These are phyloP conservation scores for Paraleonurus japonicus DNA, from an alignment of 257 asterid species.

Conservation along the genomic window DNA sequence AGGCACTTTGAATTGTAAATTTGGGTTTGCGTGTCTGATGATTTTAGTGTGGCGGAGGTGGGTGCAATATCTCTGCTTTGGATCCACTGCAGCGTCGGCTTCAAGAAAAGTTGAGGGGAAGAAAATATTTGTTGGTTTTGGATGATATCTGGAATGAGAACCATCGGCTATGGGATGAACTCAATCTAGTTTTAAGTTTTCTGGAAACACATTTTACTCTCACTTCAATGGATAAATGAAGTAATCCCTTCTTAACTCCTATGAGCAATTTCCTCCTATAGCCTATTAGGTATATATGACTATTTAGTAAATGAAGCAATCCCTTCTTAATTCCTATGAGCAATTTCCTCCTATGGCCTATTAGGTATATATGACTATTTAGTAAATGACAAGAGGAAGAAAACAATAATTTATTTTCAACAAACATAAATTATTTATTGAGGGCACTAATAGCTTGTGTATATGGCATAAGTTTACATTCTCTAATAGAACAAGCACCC, in stretches of 20 bases:
- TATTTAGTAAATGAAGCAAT: not conserved
- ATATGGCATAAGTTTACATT: not conserved
- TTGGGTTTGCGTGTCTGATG: slow-evolving; percentile 32
- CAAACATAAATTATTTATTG: not conserved
- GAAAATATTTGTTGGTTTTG: slow-evolving; percentile 26
- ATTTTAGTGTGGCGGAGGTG: slow-evolving; percentile 18
- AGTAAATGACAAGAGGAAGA: not conserved
- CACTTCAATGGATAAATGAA: not conserved
- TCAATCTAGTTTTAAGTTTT: no score
- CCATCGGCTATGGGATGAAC: slow-evolving; percentile 19
- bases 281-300: not conserved
- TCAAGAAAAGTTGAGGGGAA: slow-evolving; percentile 26
- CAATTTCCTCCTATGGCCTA: not conserved
- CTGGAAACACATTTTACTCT: not conserved
- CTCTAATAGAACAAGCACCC: not conserved
- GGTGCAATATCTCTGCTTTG: slow-evolving; percentile 8
- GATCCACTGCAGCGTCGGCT: slow-evolving; percentile 24
- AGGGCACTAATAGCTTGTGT: not conserved
- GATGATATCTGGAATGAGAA: slow-evolving; percentile 42
- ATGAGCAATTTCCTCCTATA: not conserved
- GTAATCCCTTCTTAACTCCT: not conserved
- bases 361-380: not conserved
- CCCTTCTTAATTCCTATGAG: no score
- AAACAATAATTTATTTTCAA: not conserved
- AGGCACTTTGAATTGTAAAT: slow-evolving; percentile 23